Conservation (phyloP, 2,329 filamentous ascomycete genomes). For the Aureobasidium leucospermi region DNA sequence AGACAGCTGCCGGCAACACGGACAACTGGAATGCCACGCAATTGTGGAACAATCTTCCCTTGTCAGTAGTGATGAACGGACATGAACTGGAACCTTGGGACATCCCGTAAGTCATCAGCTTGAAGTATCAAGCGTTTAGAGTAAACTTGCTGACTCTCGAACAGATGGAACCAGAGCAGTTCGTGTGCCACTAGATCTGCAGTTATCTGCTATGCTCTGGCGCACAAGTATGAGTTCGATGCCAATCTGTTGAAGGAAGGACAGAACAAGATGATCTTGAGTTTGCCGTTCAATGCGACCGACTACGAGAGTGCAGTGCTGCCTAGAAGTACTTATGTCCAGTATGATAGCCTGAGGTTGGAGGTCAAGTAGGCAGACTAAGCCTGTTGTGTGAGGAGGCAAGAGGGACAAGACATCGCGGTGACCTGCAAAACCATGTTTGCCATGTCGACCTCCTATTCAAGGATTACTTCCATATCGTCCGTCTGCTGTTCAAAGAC, state of each 20-base stretch:
- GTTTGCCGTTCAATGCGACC: constrained; percentile 53
- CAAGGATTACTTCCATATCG: no score
- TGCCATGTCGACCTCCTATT: no score
- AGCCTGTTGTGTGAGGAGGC: not conserved
- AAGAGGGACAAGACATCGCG: not conserved
- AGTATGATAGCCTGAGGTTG: constrained; percentile 58
- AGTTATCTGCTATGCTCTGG: constrained; percentile 55
- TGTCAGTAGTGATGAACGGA: constrained; percentile 43
- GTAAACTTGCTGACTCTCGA: not conserved
- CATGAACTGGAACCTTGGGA: constrained; percentile 44
- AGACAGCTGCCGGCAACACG: constrained; percentile 56
- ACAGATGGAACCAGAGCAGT: constrained; percentile 46
- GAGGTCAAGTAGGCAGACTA: constrained; percentile 35
- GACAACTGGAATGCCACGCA: constrained; percentile 50
- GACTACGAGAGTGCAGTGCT: constrained; percentile 52
- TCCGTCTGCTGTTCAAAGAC: no score
- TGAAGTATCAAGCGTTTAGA: not conserved
- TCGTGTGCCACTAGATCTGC: constrained; percentile 56
- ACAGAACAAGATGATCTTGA: constrained; percentile 50
- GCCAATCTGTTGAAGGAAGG: constrained; percentile 41
- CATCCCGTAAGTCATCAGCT: constrained; percentile 42
- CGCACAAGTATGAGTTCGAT: constrained; percentile 54
- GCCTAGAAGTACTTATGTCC: constrained; percentile 51
- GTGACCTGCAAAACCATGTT: no score
- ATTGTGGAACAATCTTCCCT: constrained; percentile 46